These are phyloP conservation scores for Plenodomus biglobosus DNA, from an alignment of 2,329 filamentous ascomycete genomes.

Conservation along the genomic window DNA sequence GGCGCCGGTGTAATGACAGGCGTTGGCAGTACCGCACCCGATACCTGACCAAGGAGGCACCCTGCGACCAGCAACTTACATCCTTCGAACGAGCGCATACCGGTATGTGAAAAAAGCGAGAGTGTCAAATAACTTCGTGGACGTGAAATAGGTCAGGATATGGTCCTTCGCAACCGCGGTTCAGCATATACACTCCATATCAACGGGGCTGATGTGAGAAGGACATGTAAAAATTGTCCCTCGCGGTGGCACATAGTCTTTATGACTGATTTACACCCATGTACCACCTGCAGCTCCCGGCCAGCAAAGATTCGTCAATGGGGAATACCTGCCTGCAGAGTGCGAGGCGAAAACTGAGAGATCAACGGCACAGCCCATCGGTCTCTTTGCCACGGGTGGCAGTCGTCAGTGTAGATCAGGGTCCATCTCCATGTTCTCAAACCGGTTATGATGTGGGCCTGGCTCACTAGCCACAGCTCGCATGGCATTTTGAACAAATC, in stretches of 20 bases:
- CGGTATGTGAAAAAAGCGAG: conserved; percentile 17
- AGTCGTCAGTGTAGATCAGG: conserved; percentile 28
- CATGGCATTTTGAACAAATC: conserved; percentile 21
- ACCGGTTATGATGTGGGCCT: conserved; percentile 9
- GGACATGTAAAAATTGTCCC: background rate
- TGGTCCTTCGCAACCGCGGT: conserved; percentile 6
- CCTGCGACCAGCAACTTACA: conserved; percentile 15
- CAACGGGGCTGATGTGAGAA: conserved; percentile 2
- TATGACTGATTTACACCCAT: conserved; percentile 20
- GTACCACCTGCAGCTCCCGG: conserved; percentile 6
- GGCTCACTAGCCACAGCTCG: conserved; percentile 34
- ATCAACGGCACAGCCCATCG: conserved; percentile 28
- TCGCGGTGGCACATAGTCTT: conserved; percentile 15
- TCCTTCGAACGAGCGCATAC: conserved; percentile 29
- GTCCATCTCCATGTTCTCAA: conserved; percentile 9
- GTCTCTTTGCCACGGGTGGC: conserved; percentile 15
- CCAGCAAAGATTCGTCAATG: conserved; percentile 15
- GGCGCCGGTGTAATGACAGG: conserved; percentile 37
- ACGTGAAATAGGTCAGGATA: conserved; percentile 4
- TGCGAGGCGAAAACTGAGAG: conserved; percentile 24
- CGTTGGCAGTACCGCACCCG: conserved; percentile 14
- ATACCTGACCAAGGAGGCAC: conserved; percentile 12
- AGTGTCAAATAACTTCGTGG: conserved; percentile 12
- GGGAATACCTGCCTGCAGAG: conserved; percentile 10
- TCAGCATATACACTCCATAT: conserved; percentile 21